A percentile compares a stretch with the other conserved stretches of the same genome.
Evolutionary conservation across 148 eudicot genomes (phyloP).

Genomic region (Chenopodium suecicum): DNA sequence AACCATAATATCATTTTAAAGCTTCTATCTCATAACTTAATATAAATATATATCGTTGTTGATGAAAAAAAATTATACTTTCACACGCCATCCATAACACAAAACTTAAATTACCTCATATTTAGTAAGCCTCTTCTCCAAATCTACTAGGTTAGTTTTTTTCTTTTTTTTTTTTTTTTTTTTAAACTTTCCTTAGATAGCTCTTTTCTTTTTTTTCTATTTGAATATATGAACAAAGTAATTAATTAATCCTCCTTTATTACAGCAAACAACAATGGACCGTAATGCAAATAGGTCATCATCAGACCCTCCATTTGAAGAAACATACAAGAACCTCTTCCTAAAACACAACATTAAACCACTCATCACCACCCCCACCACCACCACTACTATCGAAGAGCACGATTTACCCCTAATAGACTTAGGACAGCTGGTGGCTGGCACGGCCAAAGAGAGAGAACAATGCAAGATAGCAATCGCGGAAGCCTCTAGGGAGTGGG

Average conservation of each 20-base stretch:
- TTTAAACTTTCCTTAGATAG: background rate
- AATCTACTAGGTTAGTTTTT: background rate
- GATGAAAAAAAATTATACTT: background rate
- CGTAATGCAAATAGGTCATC: background rate
- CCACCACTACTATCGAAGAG: conserved; percentile 19
- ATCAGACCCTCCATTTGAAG: conserved; percentile 69
- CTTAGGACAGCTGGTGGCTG: conserved; percentile 36
- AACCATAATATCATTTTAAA: background rate
- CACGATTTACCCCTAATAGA: conserved; percentile 58
- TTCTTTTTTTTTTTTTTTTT: too few species aligned
- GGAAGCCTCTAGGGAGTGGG: conserved; percentile 67
- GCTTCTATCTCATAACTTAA: background rate
- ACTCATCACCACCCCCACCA: background rate
- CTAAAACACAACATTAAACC: conserved; percentile 6
- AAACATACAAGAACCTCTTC: conserved; percentile 48
- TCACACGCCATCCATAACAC: background rate
- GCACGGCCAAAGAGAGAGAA: conserved; percentile 32
- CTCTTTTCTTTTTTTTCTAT: background rate
- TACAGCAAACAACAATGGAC: conserved; percentile 16
- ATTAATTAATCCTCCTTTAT: background rate
- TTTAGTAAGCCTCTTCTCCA: background rate
- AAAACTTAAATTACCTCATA: background rate
- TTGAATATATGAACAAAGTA: background rate
- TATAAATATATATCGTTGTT: background rate
- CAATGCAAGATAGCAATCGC: conserved; percentile 58